Conservation (phyloP, 768 basidiomycete genomes). For the Leccinum sublutescens region DNA sequence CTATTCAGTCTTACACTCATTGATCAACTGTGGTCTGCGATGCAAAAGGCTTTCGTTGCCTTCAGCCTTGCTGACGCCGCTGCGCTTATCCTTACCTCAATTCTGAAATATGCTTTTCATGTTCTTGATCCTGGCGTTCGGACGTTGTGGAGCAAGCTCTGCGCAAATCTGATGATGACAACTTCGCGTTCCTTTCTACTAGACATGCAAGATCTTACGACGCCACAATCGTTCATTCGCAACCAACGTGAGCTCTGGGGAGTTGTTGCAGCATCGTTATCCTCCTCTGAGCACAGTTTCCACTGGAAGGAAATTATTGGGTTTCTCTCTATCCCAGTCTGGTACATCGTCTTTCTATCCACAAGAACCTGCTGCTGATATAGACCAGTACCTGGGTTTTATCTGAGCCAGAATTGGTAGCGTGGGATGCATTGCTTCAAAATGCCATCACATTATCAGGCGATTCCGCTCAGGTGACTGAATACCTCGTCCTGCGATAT, state of each 20-base stretch:
- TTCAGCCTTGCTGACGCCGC: slow-evolving; percentile 44
- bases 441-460: slow-evolving; percentile 27
- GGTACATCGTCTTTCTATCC: slow-evolving; percentile 33
- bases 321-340: slow-evolving; percentile 48
- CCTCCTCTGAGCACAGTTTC: slow-evolving; percentile 23
- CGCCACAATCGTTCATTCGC: slow-evolving; percentile 23
- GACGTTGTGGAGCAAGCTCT: slow-evolving; percentile 48
- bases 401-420: slow-evolving; percentile 38
- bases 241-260: slow-evolving; percentile 47
- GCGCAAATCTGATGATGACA: slow-evolving; percentile 44
- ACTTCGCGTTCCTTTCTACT: slow-evolving; percentile 42
- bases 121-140: slow-evolving; percentile 40
- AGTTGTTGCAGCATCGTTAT: slow-evolving; percentile 38
- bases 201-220: slow-evolving; percentile 28
- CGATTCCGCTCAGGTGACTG: slow-evolving; percentile 8
- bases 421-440: slow-evolving; percentile 43
- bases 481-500: slow-evolving; percentile 12
- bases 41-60: slow-evolving; percentile 46
- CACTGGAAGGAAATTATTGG: slow-evolving; percentile 42
- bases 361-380: slow-evolving; percentile 3
- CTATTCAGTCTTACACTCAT: slow-evolving; percentile 39
- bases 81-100: slow-evolving; percentile 42
- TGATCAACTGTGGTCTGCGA: slow-evolving; percentile 48
- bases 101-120: slow-evolving; percentile 45
- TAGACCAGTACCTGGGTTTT: slow-evolving; percentile 44